Evolutionary conservation across 169 alveolate genomes (phyloP).

Genomic region (Ichthyophthirius multifiliis): DNA sequence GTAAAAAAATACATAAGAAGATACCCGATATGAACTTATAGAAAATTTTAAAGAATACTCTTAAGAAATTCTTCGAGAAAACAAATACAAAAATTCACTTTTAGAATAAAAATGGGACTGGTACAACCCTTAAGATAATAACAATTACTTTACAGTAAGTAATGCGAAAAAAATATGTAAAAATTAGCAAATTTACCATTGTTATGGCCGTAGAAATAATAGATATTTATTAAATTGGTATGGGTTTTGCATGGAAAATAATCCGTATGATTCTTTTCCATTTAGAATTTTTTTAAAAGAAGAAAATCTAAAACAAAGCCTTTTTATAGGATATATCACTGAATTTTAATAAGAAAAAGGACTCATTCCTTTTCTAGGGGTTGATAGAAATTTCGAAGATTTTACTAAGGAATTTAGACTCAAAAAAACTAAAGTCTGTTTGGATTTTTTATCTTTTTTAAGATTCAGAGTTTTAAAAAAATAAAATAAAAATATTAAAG

Average conservation of each 20-base stretch:
- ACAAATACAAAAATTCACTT: background rate
- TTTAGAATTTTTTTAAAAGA: background rate
- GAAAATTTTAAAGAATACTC: background rate
- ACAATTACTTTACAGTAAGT: background rate
- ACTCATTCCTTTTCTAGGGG: background rate
- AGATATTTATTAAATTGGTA: constrained; percentile 10
- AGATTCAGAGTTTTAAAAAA: background rate
- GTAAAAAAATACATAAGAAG: background rate
- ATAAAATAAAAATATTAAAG: background rate
- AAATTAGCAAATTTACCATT: background rate
- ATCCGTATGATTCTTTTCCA: constrained; percentile 4
- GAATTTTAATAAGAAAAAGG: background rate
- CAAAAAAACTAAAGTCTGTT: background rate
- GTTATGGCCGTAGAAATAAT: constrained; percentile 13
- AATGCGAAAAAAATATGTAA: background rate
- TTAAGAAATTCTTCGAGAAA: background rate
- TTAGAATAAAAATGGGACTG: background rate
- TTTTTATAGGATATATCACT: background rate
- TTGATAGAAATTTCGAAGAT: background rate
- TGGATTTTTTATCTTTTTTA: background rate
- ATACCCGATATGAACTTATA: background rate
- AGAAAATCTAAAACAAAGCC: background rate
- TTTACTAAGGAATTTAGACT: constrained; percentile 12
- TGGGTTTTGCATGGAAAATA: constrained; percentile 8
- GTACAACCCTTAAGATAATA: background rate